Percentiles rank a stretch among this genome's conserved stretches.
Conservation (phyloP, 1,139 yeast species). For the Nakaseomyces kungkrabaensis region DNA sequence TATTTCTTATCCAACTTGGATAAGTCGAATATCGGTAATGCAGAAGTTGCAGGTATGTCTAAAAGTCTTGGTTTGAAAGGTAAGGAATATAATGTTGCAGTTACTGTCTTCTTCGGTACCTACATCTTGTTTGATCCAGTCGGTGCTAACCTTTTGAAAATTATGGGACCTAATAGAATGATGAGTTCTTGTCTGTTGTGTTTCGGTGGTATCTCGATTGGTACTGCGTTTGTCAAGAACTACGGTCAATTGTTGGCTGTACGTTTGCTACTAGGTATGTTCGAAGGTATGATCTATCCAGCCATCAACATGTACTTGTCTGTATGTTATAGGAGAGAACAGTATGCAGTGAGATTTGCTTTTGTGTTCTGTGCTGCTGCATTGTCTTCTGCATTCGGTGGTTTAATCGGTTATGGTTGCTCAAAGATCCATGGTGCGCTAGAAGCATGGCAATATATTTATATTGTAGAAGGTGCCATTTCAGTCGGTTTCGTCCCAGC, state of each 20-base stretch:
- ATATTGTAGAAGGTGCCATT: constrained; percentile 44
- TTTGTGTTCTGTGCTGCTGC: constrained; percentile 37
- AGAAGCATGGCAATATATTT: constrained; percentile 50
- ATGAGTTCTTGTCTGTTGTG: constrained; percentile 32
- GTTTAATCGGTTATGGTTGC: constrained; percentile 37
- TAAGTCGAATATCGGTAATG: constrained; percentile 51
- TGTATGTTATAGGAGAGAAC: constrained; percentile 34
- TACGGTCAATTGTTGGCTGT: constrained; percentile 38
- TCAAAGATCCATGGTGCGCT: constrained; percentile 31
- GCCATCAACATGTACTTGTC: constrained; percentile 35
- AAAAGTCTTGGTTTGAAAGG: constrained; percentile 41
- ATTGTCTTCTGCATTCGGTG: constrained; percentile 40
- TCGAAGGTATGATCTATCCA: constrained; percentile 50
- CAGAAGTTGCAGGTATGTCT: constrained; percentile 48
- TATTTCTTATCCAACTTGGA: constrained; percentile 50
- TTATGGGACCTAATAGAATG: constrained; percentile 28
- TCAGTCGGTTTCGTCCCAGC: constrained; percentile 43
- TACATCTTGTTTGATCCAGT: constrained; percentile 46
- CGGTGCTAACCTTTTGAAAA: constrained; percentile 37
- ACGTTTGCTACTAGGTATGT: constrained; percentile 41
- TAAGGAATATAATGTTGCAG: constrained; percentile 42
- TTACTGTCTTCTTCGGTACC: constrained; percentile 47
- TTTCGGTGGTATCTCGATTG: constrained; percentile 43
- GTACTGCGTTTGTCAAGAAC: constrained; percentile 38
- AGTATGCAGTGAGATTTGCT: constrained; percentile 37